A percentile compares a stretch with the other conserved stretches of the same genome.
Evolutionary conservation across 306 rosid species (phyloP).

Genomic region (Quercus ilex): DNA sequence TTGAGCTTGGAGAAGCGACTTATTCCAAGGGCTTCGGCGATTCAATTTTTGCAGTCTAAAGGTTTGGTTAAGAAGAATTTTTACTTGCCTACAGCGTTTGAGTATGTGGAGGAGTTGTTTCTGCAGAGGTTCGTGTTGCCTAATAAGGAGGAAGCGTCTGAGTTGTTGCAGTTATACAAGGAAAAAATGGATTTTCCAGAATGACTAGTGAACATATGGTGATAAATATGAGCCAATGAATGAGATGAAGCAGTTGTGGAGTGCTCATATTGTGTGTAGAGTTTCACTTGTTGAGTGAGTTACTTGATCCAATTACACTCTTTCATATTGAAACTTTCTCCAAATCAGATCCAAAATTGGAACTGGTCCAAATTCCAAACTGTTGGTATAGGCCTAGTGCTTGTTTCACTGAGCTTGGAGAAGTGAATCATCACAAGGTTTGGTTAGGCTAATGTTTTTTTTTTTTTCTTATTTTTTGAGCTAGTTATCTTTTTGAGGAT

Average conservation of each 20-base stretch:
- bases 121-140: slow-evolving; percentile 13
- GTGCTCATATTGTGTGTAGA: not conserved
- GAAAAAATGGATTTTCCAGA: slow-evolving; percentile 4
- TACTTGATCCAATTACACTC: too few species aligned
- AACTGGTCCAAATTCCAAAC: too few species aligned
- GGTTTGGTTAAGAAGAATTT: slow-evolving; percentile 22
- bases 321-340: too few species aligned
- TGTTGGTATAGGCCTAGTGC: too few species aligned
- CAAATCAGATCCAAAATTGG: too few species aligned
- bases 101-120: slow-evolving; percentile 1
- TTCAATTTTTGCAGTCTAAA: slow-evolving; percentile 20
- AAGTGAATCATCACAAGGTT: too few species aligned
- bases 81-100: not conserved
- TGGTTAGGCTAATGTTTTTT: too few species aligned
- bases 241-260: not conserved
- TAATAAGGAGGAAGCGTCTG: slow-evolving; percentile 23
- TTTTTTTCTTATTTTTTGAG: too few species aligned
- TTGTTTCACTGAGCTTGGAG: too few species aligned
- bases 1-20: slow-evolving; percentile 31
- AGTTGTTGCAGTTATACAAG: slow-evolving; percentile 27
- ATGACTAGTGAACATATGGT: not conserved
- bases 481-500: not conserved
- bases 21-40: not conserved
- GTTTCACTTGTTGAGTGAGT: not conserved
- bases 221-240: not conserved